These are phyloP conservation scores for Kwoniella shivajii DNA, from an alignment of 1,284 basidiomycete species.

Conservation along the genomic window DNA sequence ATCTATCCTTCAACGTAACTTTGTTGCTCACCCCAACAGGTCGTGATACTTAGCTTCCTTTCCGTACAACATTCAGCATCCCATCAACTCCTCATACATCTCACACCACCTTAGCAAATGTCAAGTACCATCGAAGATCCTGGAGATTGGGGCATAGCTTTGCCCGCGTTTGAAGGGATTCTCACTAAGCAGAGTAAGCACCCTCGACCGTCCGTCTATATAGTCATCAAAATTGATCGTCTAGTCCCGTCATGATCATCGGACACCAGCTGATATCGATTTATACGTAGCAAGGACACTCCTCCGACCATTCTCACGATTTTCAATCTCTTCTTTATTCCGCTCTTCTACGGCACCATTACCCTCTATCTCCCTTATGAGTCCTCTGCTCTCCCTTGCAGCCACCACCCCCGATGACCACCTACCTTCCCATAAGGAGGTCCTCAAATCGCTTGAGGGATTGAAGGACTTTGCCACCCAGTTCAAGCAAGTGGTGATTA, in stretches of 20 bases:
- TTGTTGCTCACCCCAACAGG: too few species aligned
- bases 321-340: slow-evolving; percentile 17
- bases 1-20: too few species aligned
- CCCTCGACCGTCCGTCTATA: neutral
- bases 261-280: too few species aligned
- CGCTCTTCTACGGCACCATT: neutral
- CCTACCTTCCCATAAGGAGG: neutral
- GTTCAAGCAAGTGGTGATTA: slow-evolving; percentile 5
- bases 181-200: slow-evolving; percentile 8
- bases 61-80: too few species aligned
- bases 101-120: too few species aligned
- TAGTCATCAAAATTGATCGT: neutral
- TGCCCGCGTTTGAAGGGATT: slow-evolving; percentile 15
- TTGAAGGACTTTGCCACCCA: slow-evolving; percentile 18
- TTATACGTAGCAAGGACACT: slow-evolving; percentile 1
- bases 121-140: too few species aligned
- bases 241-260: neutral
- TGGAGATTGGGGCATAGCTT: neutral
- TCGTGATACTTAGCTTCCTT: too few species aligned
- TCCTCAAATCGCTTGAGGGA: slow-evolving; percentile 10
- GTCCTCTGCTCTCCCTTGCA: neutral
- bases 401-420: neutral
- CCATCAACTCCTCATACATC: too few species aligned
- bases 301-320: slow-evolving; percentile 18
- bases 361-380: slow-evolving; percentile 1